phyloP scores from a whole-genome alignment of 2,329 filamentous ascomycete genomes.

The Metarhizium robertsii region DNA sequence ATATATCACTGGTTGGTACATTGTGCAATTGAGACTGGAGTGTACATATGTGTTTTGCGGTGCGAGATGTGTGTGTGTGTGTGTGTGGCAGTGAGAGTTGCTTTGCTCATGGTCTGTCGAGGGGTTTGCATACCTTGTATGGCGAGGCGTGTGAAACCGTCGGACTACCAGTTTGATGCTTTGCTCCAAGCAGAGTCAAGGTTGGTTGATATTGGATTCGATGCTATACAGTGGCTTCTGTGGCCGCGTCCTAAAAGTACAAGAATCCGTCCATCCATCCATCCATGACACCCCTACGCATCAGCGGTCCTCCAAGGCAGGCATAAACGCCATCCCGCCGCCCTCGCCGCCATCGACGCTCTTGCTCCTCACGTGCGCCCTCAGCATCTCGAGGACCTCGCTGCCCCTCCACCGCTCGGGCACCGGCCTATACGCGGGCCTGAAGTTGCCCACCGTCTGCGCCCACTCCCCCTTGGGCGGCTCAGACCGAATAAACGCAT shows the following conservation, averaged over 20 bases:
- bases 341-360: conserved; percentile 29
- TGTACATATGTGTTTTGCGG: background rate
- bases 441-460: conserved; percentile 90
- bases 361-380: conserved; percentile 67
- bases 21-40: background rate
- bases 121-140: no score
- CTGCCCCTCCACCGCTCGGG: conserved; percentile 77
- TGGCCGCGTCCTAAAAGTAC: no score
- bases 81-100: no score
- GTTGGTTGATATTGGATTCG: no score
- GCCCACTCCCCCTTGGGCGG: conserved; percentile 72
- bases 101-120: no score
- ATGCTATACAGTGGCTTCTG: no score
- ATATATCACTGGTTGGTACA: background rate
- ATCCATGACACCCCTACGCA: background rate
- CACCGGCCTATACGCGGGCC: conserved; percentile 85
- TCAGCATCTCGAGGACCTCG: conserved; percentile 65
- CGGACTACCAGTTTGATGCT: no score
- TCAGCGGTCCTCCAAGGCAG: conserved; percentile 25
- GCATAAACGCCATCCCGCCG: conserved; percentile 50
- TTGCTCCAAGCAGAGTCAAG: no score
- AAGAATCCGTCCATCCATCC: no score
- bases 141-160: no score
- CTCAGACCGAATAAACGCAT: conserved; percentile 23
- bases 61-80: no score